phyloP scores from a whole-genome alignment of 805 yeast genomes.

The Wickerhamomyces ciferrii region DNA sequence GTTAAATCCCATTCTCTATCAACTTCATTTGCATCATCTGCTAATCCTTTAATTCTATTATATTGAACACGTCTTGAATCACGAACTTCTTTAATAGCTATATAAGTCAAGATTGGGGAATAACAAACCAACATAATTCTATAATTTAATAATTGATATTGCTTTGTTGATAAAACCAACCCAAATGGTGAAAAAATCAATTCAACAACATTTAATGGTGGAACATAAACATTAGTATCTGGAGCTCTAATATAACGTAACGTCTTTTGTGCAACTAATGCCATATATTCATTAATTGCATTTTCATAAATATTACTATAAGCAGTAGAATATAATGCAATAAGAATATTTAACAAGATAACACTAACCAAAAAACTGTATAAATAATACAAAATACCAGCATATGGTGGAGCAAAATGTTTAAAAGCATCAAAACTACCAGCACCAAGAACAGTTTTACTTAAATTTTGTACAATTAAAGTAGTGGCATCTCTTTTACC shows the following conservation, averaged over 20 bases:
- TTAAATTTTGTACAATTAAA: slow-evolving; percentile 55
- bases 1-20: slow-evolving; percentile 81
- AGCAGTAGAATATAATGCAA: slow-evolving; percentile 83
- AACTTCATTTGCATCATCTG: slow-evolving; percentile 76
- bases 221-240: slow-evolving; percentile 77
- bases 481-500: slow-evolving; percentile 74
- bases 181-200: slow-evolving; percentile 42
- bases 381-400: slow-evolving; percentile 68
- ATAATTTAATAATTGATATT: slow-evolving; percentile 40
- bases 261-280: slow-evolving; percentile 79
- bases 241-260: slow-evolving; percentile 84
- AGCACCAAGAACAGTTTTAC: slow-evolving; percentile 69
- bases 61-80: slow-evolving; percentile 67
- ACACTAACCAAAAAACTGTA: slow-evolving; percentile 74
- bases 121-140: slow-evolving; percentile 60
- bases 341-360: slow-evolving; percentile 72
- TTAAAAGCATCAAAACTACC: slow-evolving; percentile 69
- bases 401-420: slow-evolving; percentile 79
- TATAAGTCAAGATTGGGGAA: slow-evolving; percentile 57
- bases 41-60: slow-evolving; percentile 54
- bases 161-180: slow-evolving; percentile 29
- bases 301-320: slow-evolving; percentile 76
- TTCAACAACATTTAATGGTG: slow-evolving; percentile 80
- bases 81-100: slow-evolving; percentile 59
- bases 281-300: slow-evolving; percentile 81